Conservation (phyloP, 2,329 filamentous ascomycete species). For the Fusarium sp. region DNA sequence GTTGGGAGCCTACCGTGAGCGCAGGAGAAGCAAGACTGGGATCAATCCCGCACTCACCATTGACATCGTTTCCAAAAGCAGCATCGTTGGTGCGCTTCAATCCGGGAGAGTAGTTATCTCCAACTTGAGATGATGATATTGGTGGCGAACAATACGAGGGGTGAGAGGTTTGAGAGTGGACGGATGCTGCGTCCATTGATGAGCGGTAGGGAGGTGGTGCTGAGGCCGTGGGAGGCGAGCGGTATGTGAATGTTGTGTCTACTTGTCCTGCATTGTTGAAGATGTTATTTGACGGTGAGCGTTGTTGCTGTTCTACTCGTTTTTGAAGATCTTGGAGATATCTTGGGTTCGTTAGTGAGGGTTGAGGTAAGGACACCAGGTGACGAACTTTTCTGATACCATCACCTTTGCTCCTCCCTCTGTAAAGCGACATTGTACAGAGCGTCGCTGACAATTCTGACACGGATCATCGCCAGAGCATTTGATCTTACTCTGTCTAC, state of each 20-base stretch:
- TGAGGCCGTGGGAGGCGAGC: slow-evolving; percentile 17
- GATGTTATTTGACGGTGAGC: slow-evolving; percentile 8
- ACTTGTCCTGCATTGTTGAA: not conserved
- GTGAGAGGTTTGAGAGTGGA: slow-evolving; percentile 4
- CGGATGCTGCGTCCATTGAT: slow-evolving; percentile 12
- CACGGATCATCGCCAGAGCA: slow-evolving; percentile 49
- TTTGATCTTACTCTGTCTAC: slow-evolving; percentile 50
- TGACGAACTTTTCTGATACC: slow-evolving; percentile 46
- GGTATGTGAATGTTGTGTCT: slow-evolving; percentile 1
- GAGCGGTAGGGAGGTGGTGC: slow-evolving; percentile 31
- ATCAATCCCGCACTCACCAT: slow-evolving; percentile 25
- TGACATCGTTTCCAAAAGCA: slow-evolving; percentile 22
- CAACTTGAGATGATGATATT: slow-evolving; percentile 7
- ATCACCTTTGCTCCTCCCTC: slow-evolving; percentile 44
- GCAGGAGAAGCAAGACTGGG: slow-evolving; percentile 29
- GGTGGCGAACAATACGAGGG: slow-evolving; percentile 19
- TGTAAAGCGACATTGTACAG: slow-evolving; percentile 45
- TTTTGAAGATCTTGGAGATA: slow-evolving; percentile 41
- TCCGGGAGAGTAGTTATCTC: not conserved
- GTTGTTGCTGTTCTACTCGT: slow-evolving; percentile 28
- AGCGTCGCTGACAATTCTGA: slow-evolving; percentile 45
- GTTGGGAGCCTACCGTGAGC: slow-evolving; percentile 16
- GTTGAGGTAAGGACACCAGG: not conserved
- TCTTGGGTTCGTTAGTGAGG: slow-evolving; percentile 21
- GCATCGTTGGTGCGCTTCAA: slow-evolving; percentile 23